These are phyloP conservation scores for Coniochaeta sp. DNA, from an alignment of 2,329 filamentous ascomycete genomes.

Conservation along the genomic window DNA sequence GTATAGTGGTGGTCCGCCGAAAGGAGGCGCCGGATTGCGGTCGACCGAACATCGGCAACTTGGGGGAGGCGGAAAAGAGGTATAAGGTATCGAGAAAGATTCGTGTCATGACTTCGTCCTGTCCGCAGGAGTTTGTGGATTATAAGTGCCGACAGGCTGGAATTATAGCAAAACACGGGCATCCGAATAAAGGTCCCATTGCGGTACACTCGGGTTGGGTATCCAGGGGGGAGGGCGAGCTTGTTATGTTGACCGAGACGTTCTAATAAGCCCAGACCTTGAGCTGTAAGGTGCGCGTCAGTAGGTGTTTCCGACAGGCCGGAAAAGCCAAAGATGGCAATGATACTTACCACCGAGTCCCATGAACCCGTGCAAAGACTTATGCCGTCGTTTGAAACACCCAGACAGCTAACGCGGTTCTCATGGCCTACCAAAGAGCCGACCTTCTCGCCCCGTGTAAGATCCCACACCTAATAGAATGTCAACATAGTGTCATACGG, in stretches of 20 bases:
- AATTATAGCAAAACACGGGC: constrained; percentile 28
- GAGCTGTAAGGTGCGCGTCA: constrained; percentile 47
- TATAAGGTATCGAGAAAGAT: constrained; percentile 7
- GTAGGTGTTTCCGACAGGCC: constrained; percentile 6
- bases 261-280: constrained; percentile 80
- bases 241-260: constrained; percentile 13
- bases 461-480: constrained; percentile 78
- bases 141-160: constrained; percentile 27
- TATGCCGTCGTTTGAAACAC: constrained; percentile 98
- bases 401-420: constrained; percentile 97
- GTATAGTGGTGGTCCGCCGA: background rate
- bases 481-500: background rate
- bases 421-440: constrained; percentile 95
- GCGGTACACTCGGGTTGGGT: constrained; percentile 16
- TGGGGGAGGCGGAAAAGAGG: background rate
- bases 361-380: constrained; percentile 99
- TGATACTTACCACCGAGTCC: constrained; percentile 84
- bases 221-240: constrained; percentile 15
- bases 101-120: constrained; percentile 41
- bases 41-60: background rate
- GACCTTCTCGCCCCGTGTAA: constrained; percentile 92
- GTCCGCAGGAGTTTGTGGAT: constrained; percentile 34
- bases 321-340: background rate
- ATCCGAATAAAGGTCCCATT: constrained; percentile 17
- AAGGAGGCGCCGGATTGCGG: background rate